These are phyloP conservation scores for Amphirosellinia nigrospora DNA, from an alignment of 495 filamentous ascomycete species.

Conservation along the genomic window DNA sequence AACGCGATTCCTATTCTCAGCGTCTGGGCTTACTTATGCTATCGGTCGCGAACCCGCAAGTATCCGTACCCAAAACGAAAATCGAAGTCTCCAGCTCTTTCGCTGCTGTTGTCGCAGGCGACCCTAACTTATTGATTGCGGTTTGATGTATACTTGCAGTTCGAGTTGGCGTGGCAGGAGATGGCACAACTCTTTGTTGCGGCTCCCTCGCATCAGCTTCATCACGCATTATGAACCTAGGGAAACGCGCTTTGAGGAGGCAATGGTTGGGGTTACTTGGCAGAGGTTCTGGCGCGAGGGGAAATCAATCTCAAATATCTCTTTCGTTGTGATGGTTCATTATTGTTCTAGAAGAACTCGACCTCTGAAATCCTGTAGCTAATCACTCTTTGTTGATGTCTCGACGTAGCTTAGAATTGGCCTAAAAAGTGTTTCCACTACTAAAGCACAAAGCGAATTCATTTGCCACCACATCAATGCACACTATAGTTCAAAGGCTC, in stretches of 20 bases:
- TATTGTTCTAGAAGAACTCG: constrained; percentile 25
- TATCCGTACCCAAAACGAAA: constrained; percentile 33
- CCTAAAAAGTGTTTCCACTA: constrained; percentile 20
- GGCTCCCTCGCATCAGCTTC: constrained; percentile 26
- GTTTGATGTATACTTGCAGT: constrained; percentile 18
- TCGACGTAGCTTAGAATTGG: background rate
- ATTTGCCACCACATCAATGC: background rate
- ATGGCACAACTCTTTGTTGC: constrained; percentile 32
- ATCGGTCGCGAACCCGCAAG: constrained; percentile 34
- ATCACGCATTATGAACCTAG: constrained; percentile 28
- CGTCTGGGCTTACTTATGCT: constrained; percentile 33
- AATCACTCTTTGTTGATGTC: constrained; percentile 29
- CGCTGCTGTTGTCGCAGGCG: constrained; percentile 25
- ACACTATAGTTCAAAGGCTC: constrained; percentile 6
- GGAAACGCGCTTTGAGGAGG: background rate
- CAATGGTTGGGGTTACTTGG: too few relatives aligned
- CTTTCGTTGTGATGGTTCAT: constrained; percentile 28
- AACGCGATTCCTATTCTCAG: background rate
- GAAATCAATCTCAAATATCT: background rate
- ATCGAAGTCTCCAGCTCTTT: background rate
- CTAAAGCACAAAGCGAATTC: constrained; percentile 16
- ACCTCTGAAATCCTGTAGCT: too few relatives aligned
- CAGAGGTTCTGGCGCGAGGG: background rate
- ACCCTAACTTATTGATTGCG: constrained; percentile 17
- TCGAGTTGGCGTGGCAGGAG: constrained; percentile 30